Evolutionary conservation across 108 stramenopile species (phyloP).

Genomic region (Cyclotella cryptica): DNA sequence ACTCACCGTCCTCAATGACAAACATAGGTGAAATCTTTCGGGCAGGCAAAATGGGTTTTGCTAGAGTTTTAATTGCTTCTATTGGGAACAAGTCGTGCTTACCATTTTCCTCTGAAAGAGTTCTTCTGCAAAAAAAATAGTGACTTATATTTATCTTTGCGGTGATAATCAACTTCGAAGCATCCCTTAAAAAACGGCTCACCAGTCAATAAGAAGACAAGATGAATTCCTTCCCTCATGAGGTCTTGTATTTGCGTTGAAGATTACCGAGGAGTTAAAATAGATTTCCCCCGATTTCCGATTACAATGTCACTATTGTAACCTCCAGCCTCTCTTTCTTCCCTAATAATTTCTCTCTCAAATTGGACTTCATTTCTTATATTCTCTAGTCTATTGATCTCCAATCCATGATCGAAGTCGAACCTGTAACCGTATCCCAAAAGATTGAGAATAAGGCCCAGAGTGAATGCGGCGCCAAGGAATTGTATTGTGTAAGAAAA

Average conservation of each 20-base stretch:
- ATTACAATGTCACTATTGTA: neutral
- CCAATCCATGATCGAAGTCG: constrained; percentile 31
- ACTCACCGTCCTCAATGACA: neutral
- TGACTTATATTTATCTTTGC: too few species aligned
- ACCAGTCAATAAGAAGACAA: too few species aligned
- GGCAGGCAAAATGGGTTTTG: too few species aligned
- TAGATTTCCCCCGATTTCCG: neutral
- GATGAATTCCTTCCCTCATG: too few species aligned
- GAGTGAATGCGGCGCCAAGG: constrained; percentile 24
- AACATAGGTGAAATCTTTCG: neutral
- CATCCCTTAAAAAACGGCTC: too few species aligned
- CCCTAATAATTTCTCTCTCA: constrained; percentile 40
- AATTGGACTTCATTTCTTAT: constrained; percentile 45
- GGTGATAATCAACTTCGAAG: too few species aligned
- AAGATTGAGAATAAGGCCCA: constrained; percentile 27
- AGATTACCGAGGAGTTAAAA: too few species aligned
- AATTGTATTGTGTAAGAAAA: constrained; percentile 44
- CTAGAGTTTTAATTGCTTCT: too few species aligned
- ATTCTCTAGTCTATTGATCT: constrained; percentile 29
- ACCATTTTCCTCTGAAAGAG: too few species aligned
- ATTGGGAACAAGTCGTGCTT: too few species aligned
- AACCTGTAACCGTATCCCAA: constrained; percentile 31
- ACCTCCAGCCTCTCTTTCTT: constrained; percentile 23
- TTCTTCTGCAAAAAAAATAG: too few species aligned
- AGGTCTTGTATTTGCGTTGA: too few species aligned